Evolutionary conservation across 345 rosid species (phyloP), one percentile per base, ranked within the genome.

Genomic region (Eucalyptus urophylla): DNA sequence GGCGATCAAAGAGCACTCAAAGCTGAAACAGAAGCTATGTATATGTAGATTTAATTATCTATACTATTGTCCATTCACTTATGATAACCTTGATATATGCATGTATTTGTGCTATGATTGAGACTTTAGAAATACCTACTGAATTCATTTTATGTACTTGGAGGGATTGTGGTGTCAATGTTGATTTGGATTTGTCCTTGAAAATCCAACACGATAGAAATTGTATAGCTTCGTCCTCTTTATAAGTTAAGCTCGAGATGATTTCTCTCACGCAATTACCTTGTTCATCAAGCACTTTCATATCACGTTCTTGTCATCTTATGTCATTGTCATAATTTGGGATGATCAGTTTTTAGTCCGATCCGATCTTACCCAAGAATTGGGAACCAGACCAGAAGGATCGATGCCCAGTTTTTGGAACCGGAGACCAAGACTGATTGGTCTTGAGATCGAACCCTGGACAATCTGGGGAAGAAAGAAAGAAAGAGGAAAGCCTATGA

Each of bases 391-490:
- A 53, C 58, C 0, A 4, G 25, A 21, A 53, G 11, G 58, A 53
- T 53, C 2, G 0, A 53, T 53, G 25, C 58, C 25, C 1, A 53
- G 0, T 19, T 21, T 53, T 53, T 53, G 25, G 58, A 53, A 53
- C 0, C 11, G 0, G 25, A 53, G 1, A 21, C 25, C 58, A 53
- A 53, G 58, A 53, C 5, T 53, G 25, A 2, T 0, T 53, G 25
- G 25, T 53, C 58, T 53, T 53, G 58, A 53, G 58, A 53, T 53
- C 11, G 0, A 53, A 53, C 58, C 58, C 58, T 53, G 0, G 58
- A 53, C 25, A 53, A 53, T 53, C 21, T 53, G 58, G 58, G 58
- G 19, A 29, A 14, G 33, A 62, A 29, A 29, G 2, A 62, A 62
- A 62, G 8, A 8, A 53, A 19, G 2, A 53, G 58, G 19, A 29